Conservation (phyloP, 768 basidiomycete species). For the Leccinum fibrillosum region DNA sequence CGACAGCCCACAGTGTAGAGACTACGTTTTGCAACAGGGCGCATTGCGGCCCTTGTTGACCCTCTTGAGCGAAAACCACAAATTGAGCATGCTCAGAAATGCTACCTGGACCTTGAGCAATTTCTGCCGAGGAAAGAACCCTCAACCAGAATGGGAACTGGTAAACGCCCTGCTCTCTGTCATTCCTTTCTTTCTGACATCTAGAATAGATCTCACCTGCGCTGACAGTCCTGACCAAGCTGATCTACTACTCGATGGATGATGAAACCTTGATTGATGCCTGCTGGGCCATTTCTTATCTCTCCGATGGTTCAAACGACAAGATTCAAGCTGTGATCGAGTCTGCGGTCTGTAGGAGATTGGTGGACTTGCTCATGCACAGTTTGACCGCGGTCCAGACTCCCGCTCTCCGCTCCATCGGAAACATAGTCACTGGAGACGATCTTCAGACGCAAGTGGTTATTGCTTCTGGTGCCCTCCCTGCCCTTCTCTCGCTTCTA, state of each 20-base stretch:
- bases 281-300: slow-evolving; percentile 99
- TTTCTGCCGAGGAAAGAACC: slow-evolving; percentile 97
- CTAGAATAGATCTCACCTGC: slow-evolving; percentile 88
- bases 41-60: slow-evolving; percentile 90
- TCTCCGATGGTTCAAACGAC: slow-evolving; percentile 98
- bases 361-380: slow-evolving; percentile 97
- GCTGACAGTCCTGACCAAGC: slow-evolving; percentile 91
- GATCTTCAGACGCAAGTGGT: slow-evolving; percentile 99
- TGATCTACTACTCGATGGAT: slow-evolving; percentile 98
- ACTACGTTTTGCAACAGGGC: slow-evolving; percentile 92
- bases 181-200: slow-evolving; percentile 12
- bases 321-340: slow-evolving; percentile 99
- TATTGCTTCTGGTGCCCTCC: slow-evolving; percentile 95
- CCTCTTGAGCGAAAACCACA: slow-evolving; percentile 93
- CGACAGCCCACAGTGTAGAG: slow-evolving; percentile 95
- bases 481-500: slow-evolving; percentile 87
- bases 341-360: slow-evolving; percentile 93
- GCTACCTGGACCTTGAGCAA: slow-evolving; percentile 99
- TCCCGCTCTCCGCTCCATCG: slow-evolving; percentile 95
- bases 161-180: slow-evolving; percentile 44
- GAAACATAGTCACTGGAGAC: slow-evolving; percentile 99
- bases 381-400: slow-evolving; percentile 95
- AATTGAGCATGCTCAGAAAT: slow-evolving; percentile 96
- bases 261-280: slow-evolving; percentile 99
- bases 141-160: slow-evolving; percentile 97